These are phyloP conservation scores for Keqinozyma sinolaborantium DNA, from an alignment of 1,139 yeast species.

Conservation along the genomic window DNA sequence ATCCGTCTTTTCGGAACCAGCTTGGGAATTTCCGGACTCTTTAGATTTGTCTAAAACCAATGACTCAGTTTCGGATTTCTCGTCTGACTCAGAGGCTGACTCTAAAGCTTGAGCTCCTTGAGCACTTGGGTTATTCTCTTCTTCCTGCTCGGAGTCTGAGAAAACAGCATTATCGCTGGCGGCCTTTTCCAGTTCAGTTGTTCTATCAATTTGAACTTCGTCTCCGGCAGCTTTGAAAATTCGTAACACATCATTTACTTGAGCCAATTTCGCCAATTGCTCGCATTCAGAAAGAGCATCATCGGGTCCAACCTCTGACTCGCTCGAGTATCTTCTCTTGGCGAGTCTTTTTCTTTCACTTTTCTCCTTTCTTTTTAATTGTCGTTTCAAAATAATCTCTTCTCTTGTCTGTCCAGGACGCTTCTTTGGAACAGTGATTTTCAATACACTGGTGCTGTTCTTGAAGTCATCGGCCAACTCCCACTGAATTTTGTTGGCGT, in stretches of 20 bases:
- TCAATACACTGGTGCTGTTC: neutral
- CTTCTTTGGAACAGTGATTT: slow-evolving; percentile 3
- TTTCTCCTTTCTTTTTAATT: slow-evolving; percentile 1
- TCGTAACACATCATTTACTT: slow-evolving; percentile 1
- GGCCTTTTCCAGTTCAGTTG: neutral
- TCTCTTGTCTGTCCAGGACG: neutral
- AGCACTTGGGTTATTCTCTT: no score
- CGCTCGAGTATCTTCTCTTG: neutral
- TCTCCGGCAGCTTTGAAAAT: neutral
- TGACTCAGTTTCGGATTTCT: no score
- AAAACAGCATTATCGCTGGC: neutral
- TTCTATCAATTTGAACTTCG: neutral
- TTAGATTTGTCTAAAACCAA: no score
- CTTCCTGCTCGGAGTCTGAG: no score
- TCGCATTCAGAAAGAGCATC: slow-evolving; percentile 1
- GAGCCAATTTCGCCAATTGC: neutral
- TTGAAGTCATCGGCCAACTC: neutral
- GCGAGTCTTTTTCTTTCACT: slow-evolving; percentile 1
- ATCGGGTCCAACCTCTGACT: neutral
- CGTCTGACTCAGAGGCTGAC: no score
- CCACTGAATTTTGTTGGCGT: slow-evolving; percentile 2
- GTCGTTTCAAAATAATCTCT: slow-evolving; percentile 1
- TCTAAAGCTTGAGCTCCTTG: no score
- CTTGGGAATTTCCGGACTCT: no score
- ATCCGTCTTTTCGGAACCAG: no score